Evolutionary conservation across 2,329 filamentous ascomycete species (phyloP).

Genomic region (Fusarium penzigii): DNA sequence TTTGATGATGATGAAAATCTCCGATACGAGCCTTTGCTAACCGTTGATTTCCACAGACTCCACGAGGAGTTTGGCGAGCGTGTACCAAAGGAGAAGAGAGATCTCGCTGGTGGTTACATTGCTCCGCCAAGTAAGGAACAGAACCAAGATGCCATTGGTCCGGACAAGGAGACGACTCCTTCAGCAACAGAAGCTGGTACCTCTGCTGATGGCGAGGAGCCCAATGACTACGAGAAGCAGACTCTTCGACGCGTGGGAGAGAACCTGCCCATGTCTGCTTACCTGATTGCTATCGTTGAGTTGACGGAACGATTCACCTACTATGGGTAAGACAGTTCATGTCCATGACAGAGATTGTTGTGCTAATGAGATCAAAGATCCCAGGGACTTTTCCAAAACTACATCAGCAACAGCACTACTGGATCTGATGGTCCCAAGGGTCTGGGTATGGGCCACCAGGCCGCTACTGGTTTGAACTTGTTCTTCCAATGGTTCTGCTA

Average conservation of each 20-base stretch:
- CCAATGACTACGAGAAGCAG: constrained; percentile 51
- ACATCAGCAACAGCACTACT: constrained; percentile 41
- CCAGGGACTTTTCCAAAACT: constrained; percentile 58
- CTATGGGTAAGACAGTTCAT: constrained; percentile 40
- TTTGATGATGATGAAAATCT: background rate
- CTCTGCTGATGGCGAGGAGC: constrained; percentile 50
- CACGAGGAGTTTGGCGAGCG: constrained; percentile 30
- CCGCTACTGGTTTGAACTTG: constrained; percentile 55
- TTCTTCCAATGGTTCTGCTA: constrained; percentile 57
- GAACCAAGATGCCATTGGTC: constrained; percentile 5
- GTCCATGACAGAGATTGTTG: background rate
- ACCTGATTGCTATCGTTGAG: constrained; percentile 58
- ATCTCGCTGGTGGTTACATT: constrained; percentile 28
- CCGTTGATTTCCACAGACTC: constrained; percentile 23
- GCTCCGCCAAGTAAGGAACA: constrained; percentile 26
- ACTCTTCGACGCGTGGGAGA: constrained; percentile 55
- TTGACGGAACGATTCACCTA: constrained; percentile 60
- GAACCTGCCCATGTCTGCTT: constrained; percentile 55
- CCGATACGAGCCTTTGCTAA: constrained; percentile 8
- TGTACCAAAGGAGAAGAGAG: constrained; percentile 22
- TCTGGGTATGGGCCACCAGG: constrained; percentile 55
- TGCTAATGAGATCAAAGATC: constrained; percentile 18
- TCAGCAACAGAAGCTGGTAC: constrained; percentile 30
- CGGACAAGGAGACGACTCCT: background rate
- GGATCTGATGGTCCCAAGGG: constrained; percentile 47